Percentiles rank a stretch among this genome's conserved stretches.
phyloP scores from a whole-genome alignment of 495 filamentous ascomycete species.

The Penicillium desertorum region DNA sequence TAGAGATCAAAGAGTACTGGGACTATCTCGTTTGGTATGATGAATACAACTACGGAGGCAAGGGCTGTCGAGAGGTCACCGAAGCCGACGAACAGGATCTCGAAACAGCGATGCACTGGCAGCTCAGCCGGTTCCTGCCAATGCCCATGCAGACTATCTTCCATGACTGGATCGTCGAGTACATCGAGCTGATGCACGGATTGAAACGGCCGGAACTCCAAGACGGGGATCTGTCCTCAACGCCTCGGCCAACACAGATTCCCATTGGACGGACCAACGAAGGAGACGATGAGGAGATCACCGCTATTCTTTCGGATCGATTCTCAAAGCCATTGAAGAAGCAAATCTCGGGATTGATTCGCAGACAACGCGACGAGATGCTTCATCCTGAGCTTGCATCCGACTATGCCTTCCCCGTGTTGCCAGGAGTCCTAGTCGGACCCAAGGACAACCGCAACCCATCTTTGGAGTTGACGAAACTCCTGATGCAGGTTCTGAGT shows the following conservation, averaged over 20 bases:
- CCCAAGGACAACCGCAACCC: slow-evolving; percentile 67
- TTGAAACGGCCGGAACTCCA: slow-evolving; percentile 65
- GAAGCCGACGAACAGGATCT: slow-evolving; percentile 84
- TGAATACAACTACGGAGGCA: slow-evolving; percentile 97
- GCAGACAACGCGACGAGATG: slow-evolving; percentile 81
- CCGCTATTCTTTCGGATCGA: slow-evolving; percentile 62
- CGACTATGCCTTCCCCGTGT: slow-evolving; percentile 83
- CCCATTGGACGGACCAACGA: slow-evolving; percentile 50
- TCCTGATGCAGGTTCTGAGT: slow-evolving; percentile 84
- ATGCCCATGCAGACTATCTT: slow-evolving; percentile 77
- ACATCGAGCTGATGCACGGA: slow-evolving; percentile 89
- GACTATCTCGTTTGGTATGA: slow-evolving; percentile 99
- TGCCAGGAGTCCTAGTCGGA: slow-evolving; percentile 71
- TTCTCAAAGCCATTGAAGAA: slow-evolving; percentile 91
- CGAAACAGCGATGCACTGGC: slow-evolving; percentile 97
- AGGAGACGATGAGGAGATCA: slow-evolving; percentile 58
- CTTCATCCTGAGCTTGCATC: slow-evolving; percentile 82
- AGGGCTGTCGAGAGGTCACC: slow-evolving; percentile 79
- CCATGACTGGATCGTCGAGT: slow-evolving; percentile 90
- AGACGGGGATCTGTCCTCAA: slow-evolving; percentile 47
- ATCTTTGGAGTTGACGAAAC: slow-evolving; percentile 84
- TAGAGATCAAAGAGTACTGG: slow-evolving; percentile 99
- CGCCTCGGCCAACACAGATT: slow-evolving; percentile 77
- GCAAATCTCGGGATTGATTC: slow-evolving; percentile 73
- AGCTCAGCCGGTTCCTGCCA: slow-evolving; percentile 86